phyloP scores from a whole-genome alignment of 257 asterid genomes.

The Solanum neorickii region DNA sequence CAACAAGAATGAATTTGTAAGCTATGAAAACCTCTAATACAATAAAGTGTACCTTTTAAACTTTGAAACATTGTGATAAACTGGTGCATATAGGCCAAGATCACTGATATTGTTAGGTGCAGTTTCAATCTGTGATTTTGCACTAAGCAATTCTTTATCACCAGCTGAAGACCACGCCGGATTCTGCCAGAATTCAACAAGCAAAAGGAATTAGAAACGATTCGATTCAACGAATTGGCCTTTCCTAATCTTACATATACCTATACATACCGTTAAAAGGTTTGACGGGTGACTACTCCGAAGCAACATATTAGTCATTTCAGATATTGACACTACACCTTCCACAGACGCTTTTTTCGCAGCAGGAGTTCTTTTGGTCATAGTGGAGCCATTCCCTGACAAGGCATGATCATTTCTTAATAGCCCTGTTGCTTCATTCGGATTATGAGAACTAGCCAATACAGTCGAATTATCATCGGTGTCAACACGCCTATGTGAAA shows the following conservation, averaged over 20 bases:
- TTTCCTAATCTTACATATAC: not conserved
- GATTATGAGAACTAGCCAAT: not conserved
- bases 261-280: constrained; percentile 27
- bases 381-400: constrained; percentile 4
- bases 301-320: constrained; percentile 43
- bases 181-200: constrained; percentile 15
- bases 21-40: not conserved
- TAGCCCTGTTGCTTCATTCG: not conserved
- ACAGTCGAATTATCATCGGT: not conserved
- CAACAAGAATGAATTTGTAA: not conserved
- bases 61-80: constrained; percentile 44
- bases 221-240: not conserved
- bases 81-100: constrained; percentile 34
- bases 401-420: not conserved
- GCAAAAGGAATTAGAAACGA: not conserved
- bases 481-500: not conserved
- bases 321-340: constrained; percentile 34
- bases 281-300: constrained; percentile 21
- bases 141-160: constrained; percentile 38
- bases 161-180: constrained; percentile 43
- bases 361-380: not conserved
- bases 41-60: constrained; percentile 32
- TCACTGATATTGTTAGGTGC: constrained; percentile 8
- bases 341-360: constrained; percentile 14
- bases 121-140: constrained; percentile 30